These are phyloP conservation scores for Anthostomella pinea DNA, from an alignment of 2,329 filamentous ascomycete species.

Conservation along the genomic window DNA sequence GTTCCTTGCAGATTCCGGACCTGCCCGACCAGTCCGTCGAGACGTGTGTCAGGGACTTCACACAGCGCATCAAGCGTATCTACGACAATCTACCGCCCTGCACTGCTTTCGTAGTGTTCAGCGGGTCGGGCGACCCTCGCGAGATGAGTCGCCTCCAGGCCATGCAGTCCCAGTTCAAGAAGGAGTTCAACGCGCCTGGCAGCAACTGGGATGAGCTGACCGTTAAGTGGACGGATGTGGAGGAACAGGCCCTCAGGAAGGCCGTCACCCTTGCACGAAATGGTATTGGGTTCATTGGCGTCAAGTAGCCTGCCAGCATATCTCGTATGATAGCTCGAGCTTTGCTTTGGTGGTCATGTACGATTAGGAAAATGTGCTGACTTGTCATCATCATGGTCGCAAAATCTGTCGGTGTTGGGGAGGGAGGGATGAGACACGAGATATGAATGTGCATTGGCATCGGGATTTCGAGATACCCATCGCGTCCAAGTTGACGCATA, in stretches of 20 bases:
- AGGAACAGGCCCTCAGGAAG: conserved; percentile 60
- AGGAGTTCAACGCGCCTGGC: conserved; percentile 61
- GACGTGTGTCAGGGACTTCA: conserved; percentile 43
- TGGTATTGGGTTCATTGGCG: conserved; percentile 62
- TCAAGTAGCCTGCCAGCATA: conserved; percentile 47
- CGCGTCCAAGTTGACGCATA: neutral
- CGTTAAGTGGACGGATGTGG: conserved; percentile 65
- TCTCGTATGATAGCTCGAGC: neutral
- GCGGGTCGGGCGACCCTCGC: conserved; percentile 65
- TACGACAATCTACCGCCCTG: conserved; percentile 60
- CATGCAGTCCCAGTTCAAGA: conserved; percentile 58
- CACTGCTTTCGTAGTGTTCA: conserved; percentile 63
- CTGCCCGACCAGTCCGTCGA: conserved; percentile 38
- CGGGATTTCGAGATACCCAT: conserved; percentile 19
- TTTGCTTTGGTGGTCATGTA: neutral
- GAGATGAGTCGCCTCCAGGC: conserved; percentile 62
- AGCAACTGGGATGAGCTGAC: conserved; percentile 65
- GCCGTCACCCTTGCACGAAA: conserved; percentile 57
- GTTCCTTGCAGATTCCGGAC: conserved; percentile 28
- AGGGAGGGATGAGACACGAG: conserved; percentile 15
- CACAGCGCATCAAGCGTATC: conserved; percentile 51
- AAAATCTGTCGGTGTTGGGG: no score
- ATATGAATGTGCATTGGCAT: conserved; percentile 11
- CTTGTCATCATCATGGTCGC: no score
- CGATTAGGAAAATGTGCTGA: neutral